Evolutionary conservation across 2,329 filamentous ascomycete species (phyloP).

Genomic region (Paraphoma sp.): DNA sequence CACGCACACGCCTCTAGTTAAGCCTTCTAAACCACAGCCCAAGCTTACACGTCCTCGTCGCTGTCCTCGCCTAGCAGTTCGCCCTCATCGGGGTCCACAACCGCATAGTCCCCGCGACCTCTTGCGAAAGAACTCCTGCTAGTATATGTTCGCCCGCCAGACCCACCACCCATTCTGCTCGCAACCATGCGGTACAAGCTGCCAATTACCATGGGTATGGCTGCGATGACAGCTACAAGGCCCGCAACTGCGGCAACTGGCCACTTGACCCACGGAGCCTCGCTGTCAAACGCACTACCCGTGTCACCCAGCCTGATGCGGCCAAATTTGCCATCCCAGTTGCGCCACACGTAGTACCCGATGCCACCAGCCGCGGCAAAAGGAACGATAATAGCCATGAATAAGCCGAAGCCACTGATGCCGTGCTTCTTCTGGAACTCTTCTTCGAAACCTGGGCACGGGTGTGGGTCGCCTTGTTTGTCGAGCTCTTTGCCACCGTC

Average conservation of each 20-base stretch:
- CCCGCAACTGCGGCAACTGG: conserved; percentile 62
- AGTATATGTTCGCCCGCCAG: conserved; percentile 75
- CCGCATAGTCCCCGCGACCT: conserved; percentile 83
- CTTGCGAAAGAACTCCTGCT: conserved; percentile 89
- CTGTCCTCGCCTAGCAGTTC: conserved; percentile 93
- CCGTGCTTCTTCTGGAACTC: conserved; percentile 79
- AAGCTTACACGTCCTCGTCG: conserved; percentile 76
- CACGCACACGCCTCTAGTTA: conserved; percentile 2
- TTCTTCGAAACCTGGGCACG: conserved; percentile 81
- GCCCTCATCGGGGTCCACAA: conserved; percentile 92
- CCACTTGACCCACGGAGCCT: conserved; percentile 80
- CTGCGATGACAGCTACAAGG: conserved; percentile 62
- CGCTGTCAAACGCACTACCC: conserved; percentile 59
- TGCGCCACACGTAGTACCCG: conserved; percentile 84
- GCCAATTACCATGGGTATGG: conserved; percentile 70
- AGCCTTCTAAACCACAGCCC: background rate
- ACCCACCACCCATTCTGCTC: conserved; percentile 59
- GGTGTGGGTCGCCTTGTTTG: conserved; percentile 64
- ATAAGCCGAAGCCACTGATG: conserved; percentile 74
- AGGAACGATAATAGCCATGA: conserved; percentile 83
- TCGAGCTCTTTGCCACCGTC: conserved; percentile 77
- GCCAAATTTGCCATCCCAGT: conserved; percentile 90
- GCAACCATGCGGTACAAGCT: conserved; percentile 74
- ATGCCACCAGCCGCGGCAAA: conserved; percentile 72
- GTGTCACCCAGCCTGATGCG: conserved; percentile 83